Evolutionary conservation across 1,284 basidiomycete species (phyloP).

Genomic region (Cryptococcus neoformans): DNA sequence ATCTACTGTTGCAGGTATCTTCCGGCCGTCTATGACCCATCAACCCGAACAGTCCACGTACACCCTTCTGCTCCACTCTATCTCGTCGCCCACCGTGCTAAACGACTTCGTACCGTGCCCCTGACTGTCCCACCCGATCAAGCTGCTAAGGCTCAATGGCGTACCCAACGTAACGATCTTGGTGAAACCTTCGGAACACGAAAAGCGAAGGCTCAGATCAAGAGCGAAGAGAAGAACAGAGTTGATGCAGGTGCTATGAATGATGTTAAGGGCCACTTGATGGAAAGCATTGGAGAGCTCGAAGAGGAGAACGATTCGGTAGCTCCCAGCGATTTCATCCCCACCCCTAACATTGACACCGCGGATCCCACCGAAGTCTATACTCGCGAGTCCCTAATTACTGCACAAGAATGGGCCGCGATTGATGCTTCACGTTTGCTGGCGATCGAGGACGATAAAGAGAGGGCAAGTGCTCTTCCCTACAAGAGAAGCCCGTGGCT

Average conservation of each 20-base stretch:
- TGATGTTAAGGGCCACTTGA: constrained; percentile 70
- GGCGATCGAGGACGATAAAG: constrained; percentile 58
- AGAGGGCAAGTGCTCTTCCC: constrained; percentile 60
- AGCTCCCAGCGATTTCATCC: constrained; percentile 57
- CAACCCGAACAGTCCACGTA: constrained; percentile 64
- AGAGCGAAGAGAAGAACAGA: constrained; percentile 77
- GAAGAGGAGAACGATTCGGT: constrained; percentile 52
- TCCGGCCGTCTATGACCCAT: constrained; percentile 59
- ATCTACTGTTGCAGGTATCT: constrained; percentile 39
- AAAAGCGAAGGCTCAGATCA: constrained; percentile 81
- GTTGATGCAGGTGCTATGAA: constrained; percentile 83
- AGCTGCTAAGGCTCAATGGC: constrained; percentile 53
- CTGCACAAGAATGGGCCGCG: constrained; percentile 59
- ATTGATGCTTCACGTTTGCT: constrained; percentile 51
- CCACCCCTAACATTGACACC: constrained; percentile 65
- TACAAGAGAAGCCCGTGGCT: constrained; percentile 66
- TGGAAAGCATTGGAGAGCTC: constrained; percentile 67
- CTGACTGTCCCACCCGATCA: constrained; percentile 39
- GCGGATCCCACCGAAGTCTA: constrained; percentile 69
- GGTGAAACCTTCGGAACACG: constrained; percentile 91
- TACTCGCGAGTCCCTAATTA: constrained; percentile 68
- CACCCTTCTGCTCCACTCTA: constrained; percentile 66
- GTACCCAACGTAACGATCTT: constrained; percentile 67
- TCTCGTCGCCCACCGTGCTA: constrained; percentile 72
- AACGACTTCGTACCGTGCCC: constrained; percentile 60